These are phyloP conservation scores for Trametes pubescens DNA, from an alignment of 1,284 basidiomycete genomes.

Conservation along the genomic window DNA sequence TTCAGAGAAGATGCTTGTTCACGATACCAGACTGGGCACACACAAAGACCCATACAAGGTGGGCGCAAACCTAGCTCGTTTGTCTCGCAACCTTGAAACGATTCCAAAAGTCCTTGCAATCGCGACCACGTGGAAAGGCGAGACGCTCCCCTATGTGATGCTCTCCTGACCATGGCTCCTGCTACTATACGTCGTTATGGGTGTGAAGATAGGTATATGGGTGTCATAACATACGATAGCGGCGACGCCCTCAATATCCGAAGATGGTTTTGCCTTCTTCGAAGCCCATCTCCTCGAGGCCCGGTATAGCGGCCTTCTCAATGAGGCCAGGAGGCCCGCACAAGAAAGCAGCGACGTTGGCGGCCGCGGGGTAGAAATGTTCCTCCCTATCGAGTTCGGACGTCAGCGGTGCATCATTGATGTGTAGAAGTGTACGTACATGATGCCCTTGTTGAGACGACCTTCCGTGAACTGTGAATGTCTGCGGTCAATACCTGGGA, in stretches of 20 bases:
- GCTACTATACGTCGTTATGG: too few species aligned
- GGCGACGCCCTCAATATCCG: constrained; percentile 21
- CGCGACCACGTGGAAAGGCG: too few species aligned
- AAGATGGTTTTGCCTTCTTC: constrained; percentile 34
- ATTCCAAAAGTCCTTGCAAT: too few species aligned
- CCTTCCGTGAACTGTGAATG: constrained; percentile 26
- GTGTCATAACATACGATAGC: neutral
- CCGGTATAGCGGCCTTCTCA: constrained; percentile 34
- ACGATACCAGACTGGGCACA: too few species aligned
- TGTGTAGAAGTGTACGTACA: constrained; percentile 27
- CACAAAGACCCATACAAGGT: too few species aligned
- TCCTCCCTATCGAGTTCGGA: constrained; percentile 25
- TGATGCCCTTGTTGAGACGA: constrained; percentile 26
- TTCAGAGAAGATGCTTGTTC: too few species aligned
- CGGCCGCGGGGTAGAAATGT: constrained; percentile 31
- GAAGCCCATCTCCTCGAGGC: constrained; percentile 35
- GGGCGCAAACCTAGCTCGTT: too few species aligned
- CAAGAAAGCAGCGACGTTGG: constrained; percentile 30
- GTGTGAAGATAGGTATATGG: too few species aligned
- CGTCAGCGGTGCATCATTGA: neutral
- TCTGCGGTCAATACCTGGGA: neutral
- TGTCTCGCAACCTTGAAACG: too few species aligned
- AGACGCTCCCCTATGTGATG: too few species aligned
- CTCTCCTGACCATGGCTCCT: too few species aligned
- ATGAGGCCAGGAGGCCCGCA: constrained; percentile 37